Evolutionary conservation across 306 rosid genomes (phyloP), one percentile per base, ranked within the genome.

Genomic region (Gastrolobium villosum): DNA sequence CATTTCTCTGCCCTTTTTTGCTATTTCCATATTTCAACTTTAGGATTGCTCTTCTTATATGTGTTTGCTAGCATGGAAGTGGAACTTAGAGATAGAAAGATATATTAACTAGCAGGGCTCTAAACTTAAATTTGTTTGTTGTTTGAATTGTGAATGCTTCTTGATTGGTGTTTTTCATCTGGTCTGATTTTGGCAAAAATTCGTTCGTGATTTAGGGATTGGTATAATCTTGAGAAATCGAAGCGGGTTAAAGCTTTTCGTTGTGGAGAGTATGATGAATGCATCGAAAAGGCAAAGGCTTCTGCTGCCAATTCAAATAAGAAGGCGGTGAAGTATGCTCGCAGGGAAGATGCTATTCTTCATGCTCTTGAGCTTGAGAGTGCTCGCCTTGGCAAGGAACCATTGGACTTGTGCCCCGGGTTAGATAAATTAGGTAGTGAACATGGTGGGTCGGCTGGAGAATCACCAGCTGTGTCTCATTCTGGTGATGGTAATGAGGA

Each of bases 151-250:
- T 74, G 46, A 65, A 9, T 30, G 50, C 11, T 57, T 57, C 2
- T 72, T 72, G 31, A 49, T 4, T 49, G 26, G 34, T 73, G 28
- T 5, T 28, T 28, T 69, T n/a, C 70, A 39, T 35, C 28, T 35
- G 43, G 77, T 75, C 82, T 84, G 75, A 87, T 78, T 68, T 65
- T 73, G 54, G 44, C 6, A 32, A 46, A 75, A 49, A 3, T 53
- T 20, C 11, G 8, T 49, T 75, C 63, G 72, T 79, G 73, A 15
- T 76, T 46, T 35, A 92, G 97, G 87, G 97, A 92, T 70, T 92
- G 97, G 93, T 92, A 92, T 84, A 92, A 92, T 83, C 93, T 92
- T 80, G 97, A 92, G 55, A 92, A 83, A 65, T 92, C 97, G 1
- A 90, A 92, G 84, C 86, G 97, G 62, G 90, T 92, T 76, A 90